Base-by-base conservation (phyloP, 1,284 basidiomycete species). In the Phellopilus nigrolimitatus region DNA sequence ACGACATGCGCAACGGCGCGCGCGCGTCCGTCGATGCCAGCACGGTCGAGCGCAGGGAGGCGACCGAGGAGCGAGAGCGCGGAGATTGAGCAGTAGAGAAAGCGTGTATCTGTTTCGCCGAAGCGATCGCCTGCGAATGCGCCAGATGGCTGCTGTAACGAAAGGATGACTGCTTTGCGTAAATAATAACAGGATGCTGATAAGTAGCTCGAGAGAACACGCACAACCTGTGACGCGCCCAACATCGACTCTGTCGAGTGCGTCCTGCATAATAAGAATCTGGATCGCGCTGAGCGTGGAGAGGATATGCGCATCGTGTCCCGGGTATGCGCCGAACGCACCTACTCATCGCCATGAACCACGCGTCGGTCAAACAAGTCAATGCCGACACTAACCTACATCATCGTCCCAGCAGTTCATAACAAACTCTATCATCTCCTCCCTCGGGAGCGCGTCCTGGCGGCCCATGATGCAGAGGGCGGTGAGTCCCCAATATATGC, bases 401-500 rank as follows among this genome's bases (percentile, higher is more conserved):
- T 88, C 80, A 9, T 92, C 84, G 61, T 95, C 87, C 91, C 92
- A 99, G 67, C 95, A 99, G 59, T 80, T 85, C 80, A 94, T 79
- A 31, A 98, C 92, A 66, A 91, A 99, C 5, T 80, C 77, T 38
- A 99, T 78, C 78, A 93, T 90, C 53, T 91, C 91, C 10, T 90
- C 80, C 42, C 85, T 70, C 58, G 88, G 78, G 17, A 99, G 70
- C 0, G 89, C 90, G 43, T 94, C 85, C 40, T 81, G 73, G 22
- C 78, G 79, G 0, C 78, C 79, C 82, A 99, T 87, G 25, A 94
- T 75, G 44, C 79, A 86, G 2, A 97, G 71, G 0, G 95, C 92
- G 0, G 88, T 91, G 22, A 95, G 73, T 8, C 92, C 95, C 95
- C 95, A 99, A 68, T 98, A 99, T 13, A 98, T 78, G 7, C 94